Evolutionary conservation across 169 alveolate species (phyloP).

Genomic region (Eimeria praecox): DNA sequence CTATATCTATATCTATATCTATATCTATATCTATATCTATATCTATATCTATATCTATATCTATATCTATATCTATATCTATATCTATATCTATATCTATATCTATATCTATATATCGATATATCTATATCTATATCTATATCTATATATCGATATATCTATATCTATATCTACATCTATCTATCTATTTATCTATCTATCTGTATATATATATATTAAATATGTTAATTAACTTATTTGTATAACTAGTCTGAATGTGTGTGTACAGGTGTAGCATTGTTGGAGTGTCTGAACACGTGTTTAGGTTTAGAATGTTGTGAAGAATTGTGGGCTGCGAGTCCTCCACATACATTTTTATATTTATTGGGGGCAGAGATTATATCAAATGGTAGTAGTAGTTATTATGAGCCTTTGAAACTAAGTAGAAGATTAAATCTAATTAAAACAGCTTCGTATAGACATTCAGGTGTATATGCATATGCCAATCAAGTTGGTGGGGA

Average conservation of each 20-base stretch:
- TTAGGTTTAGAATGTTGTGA: conserved; percentile 93
- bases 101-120: too few species aligned
- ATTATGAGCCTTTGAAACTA: conserved; percentile 87
- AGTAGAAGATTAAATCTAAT: conserved; percentile 84
- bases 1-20: too few species aligned
- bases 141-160: too few species aligned
- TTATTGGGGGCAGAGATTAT: conserved; percentile 91
- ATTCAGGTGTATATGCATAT: conserved; percentile 91
- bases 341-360: conserved; percentile 84
- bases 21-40: too few species aligned
- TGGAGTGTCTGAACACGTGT: conserved; percentile 62
- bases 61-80: neutral
- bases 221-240: neutral
- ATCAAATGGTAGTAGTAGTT: conserved; percentile 90
- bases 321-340: conserved; percentile 92
- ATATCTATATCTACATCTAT: too few species aligned
- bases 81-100: too few species aligned
- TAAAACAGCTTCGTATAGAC: conserved; percentile 83
- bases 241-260: neutral
- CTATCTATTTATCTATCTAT: too few species aligned
- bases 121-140: too few species aligned
- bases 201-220: neutral
- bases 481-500: conserved; percentile 93
- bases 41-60: too few species aligned
- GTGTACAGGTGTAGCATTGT: conserved; percentile 44